Base-by-base conservation (phyloP, 2,329 filamentous ascomycete species). In the Akanthomyces dipterigenus region DNA sequence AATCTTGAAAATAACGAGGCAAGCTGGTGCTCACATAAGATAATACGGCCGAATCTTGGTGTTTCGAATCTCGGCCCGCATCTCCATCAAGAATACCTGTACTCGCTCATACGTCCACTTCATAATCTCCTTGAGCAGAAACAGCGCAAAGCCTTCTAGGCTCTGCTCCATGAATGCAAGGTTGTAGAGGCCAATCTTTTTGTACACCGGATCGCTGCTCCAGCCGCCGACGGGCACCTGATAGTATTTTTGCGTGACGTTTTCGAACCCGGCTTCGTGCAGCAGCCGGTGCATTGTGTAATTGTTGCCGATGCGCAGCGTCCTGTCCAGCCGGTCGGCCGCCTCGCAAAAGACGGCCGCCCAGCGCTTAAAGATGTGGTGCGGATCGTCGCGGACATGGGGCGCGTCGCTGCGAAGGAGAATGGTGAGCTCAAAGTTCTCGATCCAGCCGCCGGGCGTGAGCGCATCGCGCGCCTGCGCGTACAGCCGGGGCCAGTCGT, bases 401-500 rank as follows among this genome's bases (percentile, higher is more conserved):
- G 65, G 65, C 2, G 60, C 46, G 42, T 69, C 67, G 46, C 66
- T 69, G 42, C 64, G 58, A 7, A 66, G 26, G 20, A 51, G 63
- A n/a, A 66, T 65, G 58, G 63, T 65, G 49, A 66, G 64, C 40
- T 68, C 67, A 65, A 65, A 63, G 36, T 70, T 64, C 62, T 76
- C 71, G n/a, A 76, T 53, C 65, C 70, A 76, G 8, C 81, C 85
- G 11, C 85, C 85, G 0, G 85, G 83, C 55, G 80, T 80, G 16
- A 85, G 75, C 55, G 83, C 78, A 59, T 77, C 75, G 67, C 73
- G 83, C 1, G 80, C 72, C 61, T 81, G 78, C 46, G 73, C 70
- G 61, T 86, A 78, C 5, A 87, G 69, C 12, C 77, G 73, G 40
- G 77, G 76, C 72, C 84, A 87, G 65, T 86, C 83, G 3, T 75